Conservation (phyloP, 805 yeast species). For the Torulaspora quercuum region DNA sequence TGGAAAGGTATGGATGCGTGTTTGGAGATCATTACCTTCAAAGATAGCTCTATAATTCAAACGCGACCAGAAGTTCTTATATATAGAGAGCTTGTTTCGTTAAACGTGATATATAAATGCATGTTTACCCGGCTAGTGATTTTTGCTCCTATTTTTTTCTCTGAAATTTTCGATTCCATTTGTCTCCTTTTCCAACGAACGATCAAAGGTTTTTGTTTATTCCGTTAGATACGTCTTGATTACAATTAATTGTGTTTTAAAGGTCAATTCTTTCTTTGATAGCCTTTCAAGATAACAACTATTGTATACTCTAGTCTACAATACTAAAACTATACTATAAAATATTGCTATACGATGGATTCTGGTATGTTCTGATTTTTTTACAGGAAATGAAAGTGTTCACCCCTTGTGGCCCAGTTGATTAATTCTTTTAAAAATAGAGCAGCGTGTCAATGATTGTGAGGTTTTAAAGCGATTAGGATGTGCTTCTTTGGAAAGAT, state of each 20-base stretch:
- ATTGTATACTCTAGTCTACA: conserved; percentile 12
- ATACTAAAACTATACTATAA: conserved; percentile 11
- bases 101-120: too few species aligned
- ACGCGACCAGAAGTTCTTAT: too few species aligned
- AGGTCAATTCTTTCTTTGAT: conserved; percentile 5
- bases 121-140: conserved; percentile 4
- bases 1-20: too few species aligned
- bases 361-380: conserved; percentile 34
- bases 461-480: too few species aligned
- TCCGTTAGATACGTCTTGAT: conserved; percentile 6
- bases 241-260: neutral
- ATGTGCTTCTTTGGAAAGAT: too few species aligned
- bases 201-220: conserved; percentile 10
- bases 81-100: too few species aligned
- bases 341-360: conserved; percentile 31
- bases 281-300: conserved; percentile 7
- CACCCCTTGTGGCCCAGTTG: too few species aligned
- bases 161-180: conserved; percentile 7
- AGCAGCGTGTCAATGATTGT: too few species aligned
- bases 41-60: too few species aligned
- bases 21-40: too few species aligned
- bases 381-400: too few species aligned
- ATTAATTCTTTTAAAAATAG: too few species aligned
- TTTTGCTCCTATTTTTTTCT: conserved; percentile 3
- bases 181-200: conserved; percentile 9